Percentiles rank a stretch among this genome's conserved stretches.
Conservation (phyloP, 2,329 filamentous ascomycete species). For the Camillea tinctor region DNA sequence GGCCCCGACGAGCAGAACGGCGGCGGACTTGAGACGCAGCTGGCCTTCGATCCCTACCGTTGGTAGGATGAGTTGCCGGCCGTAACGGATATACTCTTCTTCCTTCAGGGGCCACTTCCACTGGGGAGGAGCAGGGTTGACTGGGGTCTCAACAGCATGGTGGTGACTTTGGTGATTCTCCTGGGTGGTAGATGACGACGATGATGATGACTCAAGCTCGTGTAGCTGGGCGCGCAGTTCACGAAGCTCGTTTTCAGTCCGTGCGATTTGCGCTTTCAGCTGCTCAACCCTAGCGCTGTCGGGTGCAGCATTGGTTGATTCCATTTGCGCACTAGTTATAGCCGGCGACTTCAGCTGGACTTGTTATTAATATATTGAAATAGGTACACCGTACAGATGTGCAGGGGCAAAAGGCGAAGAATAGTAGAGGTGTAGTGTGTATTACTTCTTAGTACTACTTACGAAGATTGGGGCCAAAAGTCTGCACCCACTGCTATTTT, state of each 20-base stretch:
- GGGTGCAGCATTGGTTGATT: constrained; percentile 2
- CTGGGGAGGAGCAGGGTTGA: background rate
- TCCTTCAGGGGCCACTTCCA: constrained; percentile 67
- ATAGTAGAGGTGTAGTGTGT: too few relatives aligned
- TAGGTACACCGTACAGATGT: too few relatives aligned
- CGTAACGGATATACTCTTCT: constrained; percentile 83
- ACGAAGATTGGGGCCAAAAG: too few relatives aligned
- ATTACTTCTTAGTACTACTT: too few relatives aligned
- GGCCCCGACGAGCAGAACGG: constrained; percentile 78
- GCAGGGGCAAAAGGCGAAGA: too few relatives aligned
- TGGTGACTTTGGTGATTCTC: too few relatives aligned
- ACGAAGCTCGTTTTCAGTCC: constrained; percentile 47
- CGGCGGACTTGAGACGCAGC: constrained; percentile 65
- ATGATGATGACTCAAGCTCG: constrained; percentile 35
- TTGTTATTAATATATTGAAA: background rate
- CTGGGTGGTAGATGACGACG: too few relatives aligned
- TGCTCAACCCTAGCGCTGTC: constrained; percentile 30
- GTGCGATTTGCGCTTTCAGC: constrained; percentile 47
- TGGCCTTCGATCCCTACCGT: constrained; percentile 79
- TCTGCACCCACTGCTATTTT: too few relatives aligned
- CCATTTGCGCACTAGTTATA: background rate
- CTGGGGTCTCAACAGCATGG: constrained; percentile 1
- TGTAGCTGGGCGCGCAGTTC: constrained; percentile 46
- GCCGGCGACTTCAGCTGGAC: background rate
- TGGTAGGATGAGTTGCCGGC: constrained; percentile 85